These are phyloP conservation scores for Rutidosis leptorrhynchoides DNA, from an alignment of 129 eudicot species.

Conservation along the genomic window DNA sequence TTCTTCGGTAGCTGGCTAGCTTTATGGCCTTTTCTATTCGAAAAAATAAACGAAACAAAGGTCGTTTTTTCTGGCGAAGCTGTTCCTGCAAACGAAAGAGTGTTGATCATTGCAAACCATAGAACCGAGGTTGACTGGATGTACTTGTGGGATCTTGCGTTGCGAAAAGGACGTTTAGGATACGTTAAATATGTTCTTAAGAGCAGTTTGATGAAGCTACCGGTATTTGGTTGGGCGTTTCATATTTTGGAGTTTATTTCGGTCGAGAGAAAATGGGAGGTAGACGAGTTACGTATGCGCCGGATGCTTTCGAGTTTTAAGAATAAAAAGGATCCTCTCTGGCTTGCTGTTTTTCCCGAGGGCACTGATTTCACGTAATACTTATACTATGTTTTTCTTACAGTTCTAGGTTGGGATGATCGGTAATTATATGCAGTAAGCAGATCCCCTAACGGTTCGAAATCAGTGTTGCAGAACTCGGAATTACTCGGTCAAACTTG, in stretches of 20 bases:
- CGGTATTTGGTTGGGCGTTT: slow-evolving; percentile 93
- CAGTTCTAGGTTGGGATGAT: slow-evolving; percentile 7
- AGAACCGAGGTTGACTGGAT: slow-evolving; percentile 97
- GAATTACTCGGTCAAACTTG: no score
- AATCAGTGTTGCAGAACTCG: no score
- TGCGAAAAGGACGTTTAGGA: slow-evolving; percentile 76
- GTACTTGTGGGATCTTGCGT: slow-evolving; percentile 96
- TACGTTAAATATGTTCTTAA: slow-evolving; percentile 75
- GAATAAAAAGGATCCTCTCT: slow-evolving; percentile 61
- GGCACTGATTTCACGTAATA: slow-evolving; percentile 97
- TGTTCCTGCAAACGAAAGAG: slow-evolving; percentile 56
- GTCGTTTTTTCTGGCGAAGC: slow-evolving; percentile 80
- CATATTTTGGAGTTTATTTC: slow-evolving; percentile 84
- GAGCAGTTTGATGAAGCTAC: slow-evolving; percentile 85
- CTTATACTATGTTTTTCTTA: slow-evolving; percentile 11
- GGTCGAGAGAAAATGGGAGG: slow-evolving; percentile 79
- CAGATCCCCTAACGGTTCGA: no score
- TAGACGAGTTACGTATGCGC: slow-evolving; percentile 58
- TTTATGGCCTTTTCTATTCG: slow-evolving; percentile 87
- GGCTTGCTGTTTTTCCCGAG: slow-evolving; percentile 95
- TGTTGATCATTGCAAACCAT: slow-evolving; percentile 75
- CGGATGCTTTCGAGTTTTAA: slow-evolving; percentile 63
- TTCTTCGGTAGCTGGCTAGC: slow-evolving; percentile 84
- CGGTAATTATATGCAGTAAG: neutral
- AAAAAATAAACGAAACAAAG: slow-evolving; percentile 77